These are phyloP conservation scores for Saccharomycopsis vini DNA, from an alignment of 805 yeast species.

Conservation along the genomic window DNA sequence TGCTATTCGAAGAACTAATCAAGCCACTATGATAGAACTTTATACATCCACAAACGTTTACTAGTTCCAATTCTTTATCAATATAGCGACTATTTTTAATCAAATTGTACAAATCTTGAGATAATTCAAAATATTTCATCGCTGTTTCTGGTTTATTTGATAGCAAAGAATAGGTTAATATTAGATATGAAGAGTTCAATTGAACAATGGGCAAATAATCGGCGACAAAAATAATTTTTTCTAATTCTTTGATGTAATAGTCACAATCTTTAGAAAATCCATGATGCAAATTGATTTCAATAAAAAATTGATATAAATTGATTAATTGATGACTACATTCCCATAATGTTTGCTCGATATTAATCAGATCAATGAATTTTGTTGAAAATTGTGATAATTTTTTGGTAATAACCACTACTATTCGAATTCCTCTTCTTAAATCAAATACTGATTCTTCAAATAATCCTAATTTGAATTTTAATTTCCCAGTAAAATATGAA, in stretches of 20 bases:
- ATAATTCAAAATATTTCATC: conserved; percentile 11
- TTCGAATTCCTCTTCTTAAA: conserved; percentile 9
- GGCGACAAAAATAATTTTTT: conserved; percentile 20
- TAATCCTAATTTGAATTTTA: conserved; percentile 3
- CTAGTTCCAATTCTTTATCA: conserved; percentile 19
- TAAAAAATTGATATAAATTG: conserved; percentile 24
- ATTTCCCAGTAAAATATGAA: neutral
- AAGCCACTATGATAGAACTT: neutral
- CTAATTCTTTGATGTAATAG: conserved; percentile 44
- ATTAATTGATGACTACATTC: conserved; percentile 10
- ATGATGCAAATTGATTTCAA: conserved; percentile 34
- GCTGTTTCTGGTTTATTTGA: conserved; percentile 15
- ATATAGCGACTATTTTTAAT: conserved; percentile 10
- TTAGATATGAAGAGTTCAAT: conserved; percentile 19
- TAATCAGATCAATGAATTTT: no score
- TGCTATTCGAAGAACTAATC: no score
- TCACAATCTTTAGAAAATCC: conserved; percentile 55
- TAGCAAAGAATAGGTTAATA: conserved; percentile 23
- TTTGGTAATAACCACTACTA: conserved; percentile 1
- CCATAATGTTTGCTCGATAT: neutral
- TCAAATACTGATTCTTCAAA: conserved; percentile 5
- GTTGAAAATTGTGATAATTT: conserved; percentile 9
- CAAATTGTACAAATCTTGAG: conserved; percentile 14
- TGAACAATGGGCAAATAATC: conserved; percentile 25
- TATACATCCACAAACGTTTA: conserved; percentile 18